phyloP scores from a whole-genome alignment of 2,329 filamentous ascomycete species.

The Aureobasidium subglaciale region DNA sequence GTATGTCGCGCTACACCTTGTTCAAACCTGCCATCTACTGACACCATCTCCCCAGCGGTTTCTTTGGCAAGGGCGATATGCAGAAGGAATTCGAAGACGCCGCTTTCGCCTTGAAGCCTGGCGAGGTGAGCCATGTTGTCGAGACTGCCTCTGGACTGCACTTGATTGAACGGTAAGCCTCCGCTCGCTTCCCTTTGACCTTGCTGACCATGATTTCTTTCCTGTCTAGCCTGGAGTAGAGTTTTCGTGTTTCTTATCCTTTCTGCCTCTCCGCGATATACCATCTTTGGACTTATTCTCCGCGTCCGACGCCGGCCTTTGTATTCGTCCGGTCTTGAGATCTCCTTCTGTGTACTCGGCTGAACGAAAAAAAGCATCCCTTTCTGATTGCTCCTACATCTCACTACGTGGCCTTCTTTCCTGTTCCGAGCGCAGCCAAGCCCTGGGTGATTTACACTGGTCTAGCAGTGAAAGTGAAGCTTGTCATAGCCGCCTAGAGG shows the following conservation, averaged over 20 bases:
- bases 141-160: conserved; percentile 92
- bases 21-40: neutral
- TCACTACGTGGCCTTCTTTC: neutral
- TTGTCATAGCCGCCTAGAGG: neutral
- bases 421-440: neutral
- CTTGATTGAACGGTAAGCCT: conserved; percentile 79
- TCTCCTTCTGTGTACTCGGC: neutral
- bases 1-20: conserved; percentile 36
- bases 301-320: neutral
- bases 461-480: neutral
- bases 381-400: neutral
- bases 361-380: conserved; percentile 9
- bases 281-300: conserved; percentile 8
- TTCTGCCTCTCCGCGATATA: conserved; percentile 10
- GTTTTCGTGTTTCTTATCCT: neutral
- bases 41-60: conserved; percentile 50
- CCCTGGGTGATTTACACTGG: neutral
- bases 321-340: neutral
- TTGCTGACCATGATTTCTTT: neutral
- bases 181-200: neutral
- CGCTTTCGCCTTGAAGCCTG: conserved; percentile 80
- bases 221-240: conserved; percentile 17
- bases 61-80: conserved; percentile 93
- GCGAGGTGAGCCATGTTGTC: conserved; percentile 78
- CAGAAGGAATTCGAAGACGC: conserved; percentile 98